Percentiles rank a stretch among this genome's conserved stretches.
These are phyloP conservation scores for Crataegus laevigata DNA, from an alignment of 306 rosid genomes.

Conservation along the genomic window DNA sequence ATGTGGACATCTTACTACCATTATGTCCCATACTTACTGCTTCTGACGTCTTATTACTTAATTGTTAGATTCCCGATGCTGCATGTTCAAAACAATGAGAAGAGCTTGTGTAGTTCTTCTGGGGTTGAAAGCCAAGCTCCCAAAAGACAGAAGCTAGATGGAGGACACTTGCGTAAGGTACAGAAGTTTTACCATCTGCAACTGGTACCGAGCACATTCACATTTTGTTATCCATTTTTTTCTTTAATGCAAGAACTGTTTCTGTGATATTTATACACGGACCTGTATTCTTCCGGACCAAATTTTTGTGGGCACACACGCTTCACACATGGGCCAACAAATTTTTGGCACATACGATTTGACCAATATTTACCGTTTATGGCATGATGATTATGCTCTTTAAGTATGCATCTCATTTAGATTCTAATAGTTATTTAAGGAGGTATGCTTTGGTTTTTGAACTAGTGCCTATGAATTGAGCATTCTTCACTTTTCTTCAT, in stretches of 20 bases:
- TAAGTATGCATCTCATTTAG: not conserved
- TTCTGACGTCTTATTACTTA: constrained; percentile 5
- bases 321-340: not conserved
- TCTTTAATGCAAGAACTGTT: constrained; percentile 6
- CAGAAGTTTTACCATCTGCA: constrained; percentile 8
- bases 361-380: not conserved
- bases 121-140: constrained; percentile 73
- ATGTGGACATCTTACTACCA: not conserved
- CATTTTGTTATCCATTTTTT: not conserved
- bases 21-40: not conserved
- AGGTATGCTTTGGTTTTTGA: not conserved
- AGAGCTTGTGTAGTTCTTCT: constrained; percentile 36
- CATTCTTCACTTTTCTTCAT: constrained; percentile 13
- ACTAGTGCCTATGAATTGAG: not conserved
- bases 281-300: not conserved
- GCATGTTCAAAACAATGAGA: constrained; percentile 40
- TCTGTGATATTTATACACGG: not conserved
- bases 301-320: not conserved
- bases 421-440: not conserved
- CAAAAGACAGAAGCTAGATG: constrained; percentile 87
- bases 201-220: not conserved
- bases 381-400: not conserved
- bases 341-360: not conserved
- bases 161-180: constrained; percentile 75
- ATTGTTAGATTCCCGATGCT: constrained; percentile 55